phyloP scores from a whole-genome alignment of 1,139 yeast species.

The Magnusiomyces tetraspermus region DNA sequence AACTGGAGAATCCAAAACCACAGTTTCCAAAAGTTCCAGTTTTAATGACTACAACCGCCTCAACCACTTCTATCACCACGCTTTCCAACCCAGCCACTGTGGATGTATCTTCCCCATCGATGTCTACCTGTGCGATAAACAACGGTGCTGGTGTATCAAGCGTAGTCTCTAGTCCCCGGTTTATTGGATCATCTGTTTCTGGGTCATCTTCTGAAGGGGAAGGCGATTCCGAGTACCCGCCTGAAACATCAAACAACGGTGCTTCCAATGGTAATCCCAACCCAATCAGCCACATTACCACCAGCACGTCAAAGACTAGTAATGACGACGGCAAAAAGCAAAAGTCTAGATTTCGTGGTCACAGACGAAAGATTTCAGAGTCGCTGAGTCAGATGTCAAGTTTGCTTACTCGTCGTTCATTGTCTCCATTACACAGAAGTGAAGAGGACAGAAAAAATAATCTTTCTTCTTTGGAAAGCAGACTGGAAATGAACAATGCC shows the following conservation, averaged over 20 bases:
- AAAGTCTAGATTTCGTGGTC: conserved; percentile 1
- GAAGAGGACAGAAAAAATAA: not conserved
- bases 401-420: not conserved
- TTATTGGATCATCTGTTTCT: not conserved
- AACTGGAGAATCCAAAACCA: not conserved
- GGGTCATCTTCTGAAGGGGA: not conserved
- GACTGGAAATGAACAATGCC: not conserved
- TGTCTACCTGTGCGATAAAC: not conserved
- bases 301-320: not conserved
- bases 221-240: not conserved
- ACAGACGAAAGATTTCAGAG: not conserved
- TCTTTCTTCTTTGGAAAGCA: too few species aligned
- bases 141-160: not conserved
- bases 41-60: not conserved
- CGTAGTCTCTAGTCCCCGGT: not conserved
- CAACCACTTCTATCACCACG: too few species aligned
- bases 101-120: not conserved
- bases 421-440: conserved; percentile 1
- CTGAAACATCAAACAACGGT: not conserved
- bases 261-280: not conserved
- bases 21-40: not conserved
- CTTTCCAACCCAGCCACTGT: too few species aligned
- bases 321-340: not conserved
- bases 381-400: conserved; percentile 1
- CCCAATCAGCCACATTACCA: not conserved